Evolutionary conservation across 441 rosid species (phyloP).

Genomic region (Pelargonium citronellum): DNA sequence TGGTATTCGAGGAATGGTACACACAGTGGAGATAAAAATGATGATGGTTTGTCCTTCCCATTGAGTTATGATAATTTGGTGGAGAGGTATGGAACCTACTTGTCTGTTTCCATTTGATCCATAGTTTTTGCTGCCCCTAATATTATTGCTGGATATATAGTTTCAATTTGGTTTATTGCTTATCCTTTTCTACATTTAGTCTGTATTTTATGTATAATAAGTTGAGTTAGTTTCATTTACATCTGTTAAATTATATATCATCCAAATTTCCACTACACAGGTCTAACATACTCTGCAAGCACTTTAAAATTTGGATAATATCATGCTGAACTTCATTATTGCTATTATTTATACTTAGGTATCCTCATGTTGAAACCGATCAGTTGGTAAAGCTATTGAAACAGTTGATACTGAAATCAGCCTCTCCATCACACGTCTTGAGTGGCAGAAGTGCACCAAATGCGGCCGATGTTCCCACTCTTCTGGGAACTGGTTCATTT

Average conservation of each 20-base stretch:
- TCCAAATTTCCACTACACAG: not conserved
- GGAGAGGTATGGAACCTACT: conserved; percentile 48
- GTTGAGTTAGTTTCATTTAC: not conserved
- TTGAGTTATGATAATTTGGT: conserved; percentile 59
- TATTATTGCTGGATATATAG: not conserved
- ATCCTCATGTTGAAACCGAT: conserved; percentile 73
- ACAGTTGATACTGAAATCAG: conserved; percentile 59
- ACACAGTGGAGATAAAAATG: conserved; percentile 57
- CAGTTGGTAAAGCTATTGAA: conserved; percentile 93
- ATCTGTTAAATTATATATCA: not conserved
- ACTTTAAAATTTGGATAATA: conserved; percentile 10
- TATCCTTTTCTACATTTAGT: not conserved
- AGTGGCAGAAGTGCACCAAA: conserved; percentile 45
- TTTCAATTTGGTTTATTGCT: not conserved
- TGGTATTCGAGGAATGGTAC: conserved; percentile 85
- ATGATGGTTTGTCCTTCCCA: conserved; percentile 79
- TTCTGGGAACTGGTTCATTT: conserved; percentile 76
- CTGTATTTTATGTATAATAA: not conserved
- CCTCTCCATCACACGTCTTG: conserved; percentile 42
- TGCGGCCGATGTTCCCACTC: conserved; percentile 86
- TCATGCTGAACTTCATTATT: conserved; percentile 7
- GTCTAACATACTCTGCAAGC: not conserved
- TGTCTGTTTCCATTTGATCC: not conserved
- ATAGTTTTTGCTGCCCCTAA: conserved; percentile 1
- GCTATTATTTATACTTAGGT: conserved; percentile 42